phyloP scores from a whole-genome alignment of 345 rosid species.

The Psidium guajava region DNA sequence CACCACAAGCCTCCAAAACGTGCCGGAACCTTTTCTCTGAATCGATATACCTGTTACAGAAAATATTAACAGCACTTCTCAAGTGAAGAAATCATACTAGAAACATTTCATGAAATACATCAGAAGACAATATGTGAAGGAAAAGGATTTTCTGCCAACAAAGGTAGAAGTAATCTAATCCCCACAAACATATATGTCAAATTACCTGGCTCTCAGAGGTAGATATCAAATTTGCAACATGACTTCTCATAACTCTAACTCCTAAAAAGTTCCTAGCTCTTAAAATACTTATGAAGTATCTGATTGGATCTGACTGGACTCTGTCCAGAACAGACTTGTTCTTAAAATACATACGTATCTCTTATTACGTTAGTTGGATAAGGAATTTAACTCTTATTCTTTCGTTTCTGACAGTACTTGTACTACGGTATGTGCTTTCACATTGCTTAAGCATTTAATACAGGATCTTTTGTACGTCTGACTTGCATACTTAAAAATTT shows the following conservation, averaged over 20 bases:
- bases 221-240: not conserved
- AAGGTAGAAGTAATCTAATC: not conserved
- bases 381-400: not conserved
- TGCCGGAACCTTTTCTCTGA: slow-evolving; percentile 83
- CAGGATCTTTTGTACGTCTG: not conserved
- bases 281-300: not conserved
- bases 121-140: not conserved
- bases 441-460: not conserved
- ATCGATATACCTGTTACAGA: slow-evolving; percentile 55
- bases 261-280: not conserved
- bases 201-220: not conserved
- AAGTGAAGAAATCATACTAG: slow-evolving; percentile 1
- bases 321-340: not conserved
- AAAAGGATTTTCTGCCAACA: not conserved
- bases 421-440: not conserved
- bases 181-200: not conserved
- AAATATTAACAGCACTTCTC: not conserved
- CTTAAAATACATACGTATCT: too few species aligned
- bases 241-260: not conserved
- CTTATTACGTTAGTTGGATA: not conserved
- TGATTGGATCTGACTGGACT: not conserved
- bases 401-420: not conserved
- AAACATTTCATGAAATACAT: not conserved
- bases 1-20: slow-evolving; percentile 90
- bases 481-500: not conserved